These are phyloP conservation scores for Nitzschia putrida DNA, from an alignment of 108 stramenopile species.

Conservation along the genomic window DNA sequence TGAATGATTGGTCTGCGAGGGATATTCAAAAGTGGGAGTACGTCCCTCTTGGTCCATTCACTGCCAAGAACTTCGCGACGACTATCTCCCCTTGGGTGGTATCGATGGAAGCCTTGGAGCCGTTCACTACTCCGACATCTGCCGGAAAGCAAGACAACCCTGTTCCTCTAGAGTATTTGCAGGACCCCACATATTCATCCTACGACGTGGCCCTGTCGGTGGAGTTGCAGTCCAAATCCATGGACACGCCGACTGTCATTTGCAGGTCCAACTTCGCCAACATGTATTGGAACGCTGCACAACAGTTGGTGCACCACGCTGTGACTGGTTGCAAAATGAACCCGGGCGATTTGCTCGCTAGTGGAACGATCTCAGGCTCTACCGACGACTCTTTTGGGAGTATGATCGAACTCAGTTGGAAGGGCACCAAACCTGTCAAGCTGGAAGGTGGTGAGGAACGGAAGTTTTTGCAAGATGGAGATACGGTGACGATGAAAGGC, in stretches of 20 bases:
- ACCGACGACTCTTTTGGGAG: slow-evolving; percentile 69
- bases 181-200: slow-evolving; percentile 67
- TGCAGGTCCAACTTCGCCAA: slow-evolving; percentile 74
- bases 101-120: slow-evolving; percentile 78
- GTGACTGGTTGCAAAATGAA: slow-evolving; percentile 88
- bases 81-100: slow-evolving; percentile 92
- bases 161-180: slow-evolving; percentile 73
- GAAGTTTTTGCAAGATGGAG: slow-evolving; percentile 88
- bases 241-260: slow-evolving; percentile 45
- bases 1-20: slow-evolving; percentile 95
- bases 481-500: slow-evolving; percentile 83
- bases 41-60: slow-evolving; percentile 94
- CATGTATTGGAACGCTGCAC: slow-evolving; percentile 89
- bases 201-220: slow-evolving; percentile 82
- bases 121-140: slow-evolving; percentile 58
- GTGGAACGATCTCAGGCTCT: slow-evolving; percentile 85
- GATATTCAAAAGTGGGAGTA: slow-evolving; percentile 92
- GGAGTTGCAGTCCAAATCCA: slow-evolving; percentile 48
- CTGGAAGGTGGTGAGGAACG: slow-evolving; percentile 53
- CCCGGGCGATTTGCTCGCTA: slow-evolving; percentile 86
- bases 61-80: slow-evolving; percentile 91
- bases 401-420: slow-evolving; percentile 90
- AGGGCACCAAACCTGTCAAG: slow-evolving; percentile 66
- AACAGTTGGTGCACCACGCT: slow-evolving; percentile 91
- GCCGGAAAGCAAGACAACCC: slow-evolving; percentile 63